Percentiles rank a stretch among this genome's conserved stretches.
phyloP scores from a whole-genome alignment of 2,329 filamentous ascomycete genomes.

The Hymenoscyphus scutula region DNA sequence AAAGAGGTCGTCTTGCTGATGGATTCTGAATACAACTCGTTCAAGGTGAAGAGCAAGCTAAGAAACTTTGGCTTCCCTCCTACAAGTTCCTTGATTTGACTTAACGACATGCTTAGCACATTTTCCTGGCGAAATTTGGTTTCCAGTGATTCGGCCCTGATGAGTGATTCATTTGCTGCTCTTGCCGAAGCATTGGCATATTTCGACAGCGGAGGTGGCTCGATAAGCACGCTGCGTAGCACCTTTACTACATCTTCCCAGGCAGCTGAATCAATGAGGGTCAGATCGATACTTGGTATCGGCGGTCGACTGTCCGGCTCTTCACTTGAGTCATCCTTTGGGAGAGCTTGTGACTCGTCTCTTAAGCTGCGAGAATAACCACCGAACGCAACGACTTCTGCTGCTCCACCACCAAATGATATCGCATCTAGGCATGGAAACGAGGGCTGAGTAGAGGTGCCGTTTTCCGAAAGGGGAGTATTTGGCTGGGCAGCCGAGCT shows the following conservation, averaged over 20 bases:
- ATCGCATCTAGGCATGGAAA: slow-evolving; percentile 18
- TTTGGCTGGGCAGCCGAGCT: background rate
- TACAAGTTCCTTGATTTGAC: slow-evolving; percentile 35
- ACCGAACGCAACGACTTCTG: slow-evolving; percentile 63
- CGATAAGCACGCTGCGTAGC: slow-evolving; percentile 56
- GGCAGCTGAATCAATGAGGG: slow-evolving; percentile 77
- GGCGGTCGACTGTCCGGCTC: slow-evolving; percentile 15
- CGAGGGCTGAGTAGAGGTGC: background rate
- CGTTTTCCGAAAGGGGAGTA: background rate
- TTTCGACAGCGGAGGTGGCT: slow-evolving; percentile 48
- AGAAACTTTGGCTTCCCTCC: slow-evolving; percentile 53
- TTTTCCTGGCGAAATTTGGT: slow-evolving; percentile 49
- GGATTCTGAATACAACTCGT: slow-evolving; percentile 84
- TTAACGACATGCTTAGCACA: slow-evolving; percentile 43
- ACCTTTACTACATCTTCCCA: slow-evolving; percentile 65
- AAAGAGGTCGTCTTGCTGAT: slow-evolving; percentile 72
- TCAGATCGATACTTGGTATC: slow-evolving; percentile 42
- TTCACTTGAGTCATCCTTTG: background rate
- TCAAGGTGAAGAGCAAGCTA: slow-evolving; percentile 90
- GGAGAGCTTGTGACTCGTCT: slow-evolving; percentile 15
- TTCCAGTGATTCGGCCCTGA: slow-evolving; percentile 41
- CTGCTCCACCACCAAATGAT: slow-evolving; percentile 48
- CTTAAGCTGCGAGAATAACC: slow-evolving; percentile 46
- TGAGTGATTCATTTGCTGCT: slow-evolving; percentile 46
- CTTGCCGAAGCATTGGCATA: slow-evolving; percentile 50